Evolutionary conservation across 352 stramenopile genomes (phyloP).

Genomic region (Thalassiosira delicatula): DNA sequence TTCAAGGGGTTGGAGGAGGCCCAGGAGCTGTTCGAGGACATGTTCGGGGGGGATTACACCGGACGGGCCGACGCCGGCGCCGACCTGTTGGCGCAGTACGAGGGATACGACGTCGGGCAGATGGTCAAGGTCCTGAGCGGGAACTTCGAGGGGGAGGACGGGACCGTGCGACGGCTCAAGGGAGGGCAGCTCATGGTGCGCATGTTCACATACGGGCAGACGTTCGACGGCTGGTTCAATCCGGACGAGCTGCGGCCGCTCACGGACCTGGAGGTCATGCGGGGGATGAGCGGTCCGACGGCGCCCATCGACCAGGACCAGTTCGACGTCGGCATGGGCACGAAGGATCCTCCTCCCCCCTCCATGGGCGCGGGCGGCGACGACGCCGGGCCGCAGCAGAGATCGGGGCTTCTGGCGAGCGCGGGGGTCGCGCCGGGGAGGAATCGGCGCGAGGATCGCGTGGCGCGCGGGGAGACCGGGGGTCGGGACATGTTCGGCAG

Average conservation of each 20-base stretch:
- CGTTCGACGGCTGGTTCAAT: conserved; percentile 79
- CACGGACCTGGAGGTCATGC: conserved; percentile 67
- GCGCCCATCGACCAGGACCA: conserved; percentile 74
- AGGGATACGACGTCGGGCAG: conserved; percentile 73
- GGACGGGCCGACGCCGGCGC: conserved; percentile 49
- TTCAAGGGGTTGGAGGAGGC: conserved; percentile 63
- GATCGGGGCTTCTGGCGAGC: conserved; percentile 48
- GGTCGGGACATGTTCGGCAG: conserved; percentile 56
- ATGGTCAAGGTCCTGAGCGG: conserved; percentile 78
- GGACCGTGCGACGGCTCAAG: conserved; percentile 76
- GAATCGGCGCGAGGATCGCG: conserved; percentile 73
- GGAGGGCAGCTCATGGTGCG: conserved; percentile 72
- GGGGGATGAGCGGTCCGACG: conserved; percentile 67
- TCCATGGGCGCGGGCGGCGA: too few species aligned
- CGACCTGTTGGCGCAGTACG: conserved; percentile 69
- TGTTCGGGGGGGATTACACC: conserved; percentile 58
- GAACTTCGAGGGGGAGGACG: conserved; percentile 79
- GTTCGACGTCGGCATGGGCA: conserved; percentile 71
- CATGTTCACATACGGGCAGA: conserved; percentile 80
- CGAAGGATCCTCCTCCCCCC: conserved; percentile 47
- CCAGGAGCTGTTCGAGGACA: conserved; percentile 53
- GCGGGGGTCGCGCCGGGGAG: conserved; percentile 41
- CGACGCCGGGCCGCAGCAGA: too few species aligned
- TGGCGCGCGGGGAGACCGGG: conserved; percentile 49
- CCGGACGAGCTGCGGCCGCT: conserved; percentile 72